Evolutionary conservation across 2,329 filamentous ascomycete species (phyloP).

Genomic region (Monilinia laxa): DNA sequence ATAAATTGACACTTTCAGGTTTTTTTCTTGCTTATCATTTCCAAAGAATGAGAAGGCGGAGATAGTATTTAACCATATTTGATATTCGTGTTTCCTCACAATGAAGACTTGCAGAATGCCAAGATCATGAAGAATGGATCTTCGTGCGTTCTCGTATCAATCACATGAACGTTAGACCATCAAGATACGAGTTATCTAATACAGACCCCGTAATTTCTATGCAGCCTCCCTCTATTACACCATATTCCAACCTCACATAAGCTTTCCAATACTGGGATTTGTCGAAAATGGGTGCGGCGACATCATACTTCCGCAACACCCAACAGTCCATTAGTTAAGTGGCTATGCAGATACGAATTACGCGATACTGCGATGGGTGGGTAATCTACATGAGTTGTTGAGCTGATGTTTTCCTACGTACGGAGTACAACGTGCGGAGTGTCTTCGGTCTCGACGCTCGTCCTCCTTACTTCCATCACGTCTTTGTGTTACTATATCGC

Average conservation of each 20-base stretch:
- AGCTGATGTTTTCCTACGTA: conserved; percentile 8
- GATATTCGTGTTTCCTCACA: neutral
- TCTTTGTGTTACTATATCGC: conserved; percentile 11
- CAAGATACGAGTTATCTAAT: conserved; percentile 18
- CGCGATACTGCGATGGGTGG: conserved; percentile 10
- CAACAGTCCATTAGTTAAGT: conserved; percentile 3
- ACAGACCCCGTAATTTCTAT: conserved; percentile 18
- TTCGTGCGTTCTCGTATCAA: conserved; percentile 20
- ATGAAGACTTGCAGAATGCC: neutral
- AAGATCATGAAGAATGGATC: conserved; percentile 1
- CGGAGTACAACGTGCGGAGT: neutral
- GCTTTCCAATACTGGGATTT: neutral
- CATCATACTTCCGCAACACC: conserved; percentile 8
- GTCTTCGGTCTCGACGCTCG: conserved; percentile 1
- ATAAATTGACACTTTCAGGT: too few relatives aligned
- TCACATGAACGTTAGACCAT: conserved; percentile 20
- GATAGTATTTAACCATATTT: neutral
- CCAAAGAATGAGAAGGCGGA: neutral
- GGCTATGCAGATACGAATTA: conserved; percentile 24
- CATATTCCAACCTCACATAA: conserved; percentile 8
- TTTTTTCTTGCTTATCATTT: too few relatives aligned
- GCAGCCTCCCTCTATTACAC: conserved; percentile 3
- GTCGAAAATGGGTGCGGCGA: conserved; percentile 1
- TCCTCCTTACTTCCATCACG: conserved; percentile 21
- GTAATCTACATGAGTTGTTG: conserved; percentile 12